These are phyloP conservation scores for Rhizomucor pusillus DNA, from an alignment of 371 early-diverging fungal species.

Conservation along the genomic window DNA sequence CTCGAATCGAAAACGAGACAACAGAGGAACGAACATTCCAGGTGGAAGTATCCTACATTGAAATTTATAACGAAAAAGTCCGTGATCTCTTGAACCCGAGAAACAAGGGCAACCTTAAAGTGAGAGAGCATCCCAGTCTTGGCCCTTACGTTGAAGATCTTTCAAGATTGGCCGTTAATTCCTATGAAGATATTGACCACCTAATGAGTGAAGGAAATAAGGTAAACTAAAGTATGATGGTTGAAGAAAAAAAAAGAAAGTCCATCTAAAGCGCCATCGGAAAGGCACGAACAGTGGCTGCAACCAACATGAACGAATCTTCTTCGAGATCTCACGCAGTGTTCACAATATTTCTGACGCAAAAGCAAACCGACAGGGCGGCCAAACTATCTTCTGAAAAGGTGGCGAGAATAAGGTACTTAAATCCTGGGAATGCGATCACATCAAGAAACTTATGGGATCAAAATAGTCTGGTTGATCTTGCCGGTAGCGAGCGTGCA, in stretches of 20 bases:
- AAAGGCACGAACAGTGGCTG: constrained; percentile 85
- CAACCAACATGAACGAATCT: constrained; percentile 95
- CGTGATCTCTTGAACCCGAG: constrained; percentile 88
- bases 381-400: constrained; percentile 73
- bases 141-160: constrained; percentile 94
- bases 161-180: constrained; percentile 78
- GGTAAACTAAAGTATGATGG: constrained; percentile 24
- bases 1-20: constrained; percentile 50
- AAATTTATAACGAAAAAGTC: constrained; percentile 87
- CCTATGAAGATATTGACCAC: constrained; percentile 72
- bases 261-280: background rate
- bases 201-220: constrained; percentile 90
- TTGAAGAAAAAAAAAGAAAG: no score
- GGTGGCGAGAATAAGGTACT: constrained; percentile 66
- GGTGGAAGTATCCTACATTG: constrained; percentile 86
- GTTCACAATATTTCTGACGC: constrained; percentile 82
- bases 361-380: constrained; percentile 55
- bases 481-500: constrained; percentile 97
- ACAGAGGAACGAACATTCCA: constrained; percentile 56
- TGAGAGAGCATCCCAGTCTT: constrained; percentile 85
- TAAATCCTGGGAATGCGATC: background rate
- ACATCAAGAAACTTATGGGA: background rate
- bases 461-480: constrained; percentile 66
- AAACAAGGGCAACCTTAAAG: constrained; percentile 76
- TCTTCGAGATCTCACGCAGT: constrained; percentile 96